phyloP scores from a whole-genome alignment of 805 yeast species.

The Hanseniaspora thailandica region DNA sequence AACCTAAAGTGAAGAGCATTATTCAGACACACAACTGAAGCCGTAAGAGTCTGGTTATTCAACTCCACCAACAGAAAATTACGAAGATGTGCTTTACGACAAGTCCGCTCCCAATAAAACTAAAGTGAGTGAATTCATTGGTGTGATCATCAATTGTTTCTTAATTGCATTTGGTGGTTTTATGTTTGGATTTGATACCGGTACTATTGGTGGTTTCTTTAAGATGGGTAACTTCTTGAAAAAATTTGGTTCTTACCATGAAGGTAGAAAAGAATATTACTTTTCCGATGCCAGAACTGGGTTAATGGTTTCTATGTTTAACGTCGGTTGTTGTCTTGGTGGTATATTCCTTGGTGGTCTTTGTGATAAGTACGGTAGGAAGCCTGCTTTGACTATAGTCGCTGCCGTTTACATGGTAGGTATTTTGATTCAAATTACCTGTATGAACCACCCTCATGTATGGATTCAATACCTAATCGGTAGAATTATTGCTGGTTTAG shows the following conservation, averaged over 20 bases:
- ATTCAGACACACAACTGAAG: slow-evolving; percentile 11
- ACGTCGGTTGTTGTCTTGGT: slow-evolving; percentile 62
- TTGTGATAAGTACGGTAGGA: slow-evolving; percentile 53
- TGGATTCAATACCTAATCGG: slow-evolving; percentile 61
- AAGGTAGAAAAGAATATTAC: slow-evolving; percentile 30
- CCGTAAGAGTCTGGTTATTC: slow-evolving; percentile 12
- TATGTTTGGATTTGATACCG: slow-evolving; percentile 68
- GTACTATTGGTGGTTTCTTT: slow-evolving; percentile 63
- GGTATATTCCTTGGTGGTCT: slow-evolving; percentile 45
- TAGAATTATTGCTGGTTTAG: slow-evolving; percentile 59
- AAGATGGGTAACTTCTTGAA: slow-evolving; percentile 44
- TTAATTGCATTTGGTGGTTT: slow-evolving; percentile 56
- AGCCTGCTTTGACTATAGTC: slow-evolving; percentile 41
- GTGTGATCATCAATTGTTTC: slow-evolving; percentile 22
- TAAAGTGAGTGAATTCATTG: slow-evolving; percentile 18
- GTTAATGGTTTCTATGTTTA: slow-evolving; percentile 45
- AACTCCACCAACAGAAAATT: neutral
- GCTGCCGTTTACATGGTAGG: slow-evolving; percentile 52
- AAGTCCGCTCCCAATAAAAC: slow-evolving; percentile 15
- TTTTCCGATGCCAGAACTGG: slow-evolving; percentile 42
- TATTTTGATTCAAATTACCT: slow-evolving; percentile 47
- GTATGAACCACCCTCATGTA: slow-evolving; percentile 28
- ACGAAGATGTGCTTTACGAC: slow-evolving; percentile 11
- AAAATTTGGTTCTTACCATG: slow-evolving; percentile 39
- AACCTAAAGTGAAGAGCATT: slow-evolving; percentile 9